Evolutionary conservation across 164 flowering plant species (phyloP).

Genomic region (Malania oleifera): DNA sequence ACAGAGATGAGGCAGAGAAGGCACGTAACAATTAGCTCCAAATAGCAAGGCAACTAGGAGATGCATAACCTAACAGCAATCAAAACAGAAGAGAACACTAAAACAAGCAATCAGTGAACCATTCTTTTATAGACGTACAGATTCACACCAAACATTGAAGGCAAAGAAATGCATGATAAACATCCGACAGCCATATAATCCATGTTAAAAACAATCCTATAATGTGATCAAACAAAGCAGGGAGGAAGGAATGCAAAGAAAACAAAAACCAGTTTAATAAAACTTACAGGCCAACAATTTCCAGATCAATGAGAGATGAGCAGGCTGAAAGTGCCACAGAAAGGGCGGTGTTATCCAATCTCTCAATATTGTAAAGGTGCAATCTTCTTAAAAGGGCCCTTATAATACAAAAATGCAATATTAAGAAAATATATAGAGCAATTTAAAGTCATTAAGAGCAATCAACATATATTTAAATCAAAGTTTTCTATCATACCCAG

Average conservation of each 20-base stretch:
- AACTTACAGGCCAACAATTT: slow-evolving; percentile 93
- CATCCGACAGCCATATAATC: neutral
- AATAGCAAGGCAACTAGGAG: no score
- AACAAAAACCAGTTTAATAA: neutral
- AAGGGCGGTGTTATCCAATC: slow-evolving; percentile 67
- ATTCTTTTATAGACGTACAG: no score
- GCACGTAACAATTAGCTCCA: no score
- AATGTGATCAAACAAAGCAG: neutral
- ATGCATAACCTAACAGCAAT: no score
- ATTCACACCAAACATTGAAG: no score
- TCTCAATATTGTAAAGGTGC: slow-evolving; percentile 83
- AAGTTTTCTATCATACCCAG: slow-evolving; percentile 53
- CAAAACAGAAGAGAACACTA: neutral
- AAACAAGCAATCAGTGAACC: neutral
- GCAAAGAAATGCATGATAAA: no score
- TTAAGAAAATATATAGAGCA: slow-evolving; percentile 3
- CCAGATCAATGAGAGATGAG: slow-evolving; percentile 73
- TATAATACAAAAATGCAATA: slow-evolving; percentile 1
- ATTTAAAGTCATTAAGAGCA: neutral
- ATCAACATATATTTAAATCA: neutral
- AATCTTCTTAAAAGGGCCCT: slow-evolving; percentile 71
- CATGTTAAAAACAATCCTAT: neutral
- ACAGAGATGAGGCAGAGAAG: no score
- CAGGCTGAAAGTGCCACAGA: slow-evolving; percentile 64
- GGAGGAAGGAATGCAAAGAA: neutral